These are phyloP conservation scores for Suhomyces wounanorum DNA, from an alignment of 1,139 yeast genomes.

Conservation along the genomic window DNA sequence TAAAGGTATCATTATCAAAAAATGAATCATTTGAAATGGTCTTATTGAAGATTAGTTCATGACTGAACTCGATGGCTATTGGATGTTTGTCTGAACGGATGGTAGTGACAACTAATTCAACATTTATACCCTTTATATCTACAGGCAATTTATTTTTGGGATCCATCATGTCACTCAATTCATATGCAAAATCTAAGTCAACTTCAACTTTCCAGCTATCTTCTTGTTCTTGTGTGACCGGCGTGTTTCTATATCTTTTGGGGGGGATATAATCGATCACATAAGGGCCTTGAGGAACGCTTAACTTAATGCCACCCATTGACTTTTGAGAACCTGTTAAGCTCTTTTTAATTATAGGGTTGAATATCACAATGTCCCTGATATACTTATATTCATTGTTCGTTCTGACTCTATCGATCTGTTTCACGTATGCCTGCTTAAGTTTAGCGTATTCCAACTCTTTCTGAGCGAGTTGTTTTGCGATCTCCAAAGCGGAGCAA, in stretches of 20 bases:
- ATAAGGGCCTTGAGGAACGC: conserved; percentile 32
- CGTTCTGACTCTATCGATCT: neutral
- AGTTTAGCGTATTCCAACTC: conserved; percentile 24
- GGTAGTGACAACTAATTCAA: conserved; percentile 24
- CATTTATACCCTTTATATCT: conserved; percentile 17
- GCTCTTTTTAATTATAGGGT: conserved; percentile 18
- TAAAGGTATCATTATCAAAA: conserved; percentile 30
- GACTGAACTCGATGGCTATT: conserved; percentile 26
- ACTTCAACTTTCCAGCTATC: conserved; percentile 32
- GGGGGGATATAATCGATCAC: conserved; percentile 38
- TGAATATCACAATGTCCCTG: neutral
- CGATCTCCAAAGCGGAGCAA: conserved; percentile 18
- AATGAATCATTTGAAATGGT: conserved; percentile 11
- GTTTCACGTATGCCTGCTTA: conserved; percentile 22
- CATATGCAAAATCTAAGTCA: conserved; percentile 28
- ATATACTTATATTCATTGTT: neutral
- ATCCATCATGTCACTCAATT: conserved; percentile 10
- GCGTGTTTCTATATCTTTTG: conserved; percentile 20
- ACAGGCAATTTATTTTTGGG: conserved; percentile 18
- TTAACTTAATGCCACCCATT: conserved; percentile 23
- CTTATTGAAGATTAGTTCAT: conserved; percentile 24
- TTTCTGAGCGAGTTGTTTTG: conserved; percentile 18
- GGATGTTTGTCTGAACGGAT: conserved; percentile 20
- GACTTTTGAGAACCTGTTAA: conserved; percentile 17
- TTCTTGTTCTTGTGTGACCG: conserved; percentile 12